Conservation (phyloP, 306 rosid species). For the Citrullus colocynthis region DNA sequence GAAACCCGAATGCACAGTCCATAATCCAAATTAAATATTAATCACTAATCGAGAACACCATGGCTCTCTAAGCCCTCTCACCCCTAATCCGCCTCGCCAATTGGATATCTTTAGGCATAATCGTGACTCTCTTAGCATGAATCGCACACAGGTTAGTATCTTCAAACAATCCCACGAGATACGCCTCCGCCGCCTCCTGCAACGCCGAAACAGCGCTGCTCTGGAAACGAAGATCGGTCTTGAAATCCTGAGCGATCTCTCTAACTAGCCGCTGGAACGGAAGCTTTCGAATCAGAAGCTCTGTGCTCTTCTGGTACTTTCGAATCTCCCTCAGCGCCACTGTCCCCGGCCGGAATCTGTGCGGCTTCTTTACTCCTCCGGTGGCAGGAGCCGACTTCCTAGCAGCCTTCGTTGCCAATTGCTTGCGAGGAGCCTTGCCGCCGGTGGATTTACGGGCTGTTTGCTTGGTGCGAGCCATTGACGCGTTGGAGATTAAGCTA, state of each 20-base stretch:
- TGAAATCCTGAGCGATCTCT: slow-evolving; percentile 6
- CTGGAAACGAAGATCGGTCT: slow-evolving; percentile 7
- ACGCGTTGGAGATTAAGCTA: background rate
- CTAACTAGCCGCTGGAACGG: slow-evolving; percentile 1
- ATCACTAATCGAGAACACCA: background rate
- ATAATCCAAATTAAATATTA: background rate
- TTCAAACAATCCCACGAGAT: slow-evolving; percentile 2
- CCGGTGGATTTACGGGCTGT: slow-evolving; percentile 5
- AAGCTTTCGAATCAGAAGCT: background rate
- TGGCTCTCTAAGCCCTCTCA: background rate
- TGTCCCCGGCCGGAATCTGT: background rate
- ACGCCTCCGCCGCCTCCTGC: slow-evolving; percentile 7
- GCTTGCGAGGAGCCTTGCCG: slow-evolving; percentile 2
- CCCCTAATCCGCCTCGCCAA: background rate
- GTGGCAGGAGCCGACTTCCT: slow-evolving; percentile 4
- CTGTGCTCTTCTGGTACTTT: slow-evolving; percentile 3
- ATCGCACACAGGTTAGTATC: background rate
- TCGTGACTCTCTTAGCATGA: slow-evolving; percentile 1
- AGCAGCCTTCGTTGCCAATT: background rate
- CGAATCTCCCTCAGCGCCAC: slow-evolving; percentile 1
- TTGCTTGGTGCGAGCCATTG: slow-evolving; percentile 4
- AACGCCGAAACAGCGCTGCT: background rate
- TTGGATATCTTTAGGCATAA: slow-evolving; percentile 1
- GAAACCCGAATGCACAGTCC: too few species aligned
- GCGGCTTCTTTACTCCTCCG: slow-evolving; percentile 2